Conservation (phyloP, 441 rosid genomes). For the Populus hybrid region DNA sequence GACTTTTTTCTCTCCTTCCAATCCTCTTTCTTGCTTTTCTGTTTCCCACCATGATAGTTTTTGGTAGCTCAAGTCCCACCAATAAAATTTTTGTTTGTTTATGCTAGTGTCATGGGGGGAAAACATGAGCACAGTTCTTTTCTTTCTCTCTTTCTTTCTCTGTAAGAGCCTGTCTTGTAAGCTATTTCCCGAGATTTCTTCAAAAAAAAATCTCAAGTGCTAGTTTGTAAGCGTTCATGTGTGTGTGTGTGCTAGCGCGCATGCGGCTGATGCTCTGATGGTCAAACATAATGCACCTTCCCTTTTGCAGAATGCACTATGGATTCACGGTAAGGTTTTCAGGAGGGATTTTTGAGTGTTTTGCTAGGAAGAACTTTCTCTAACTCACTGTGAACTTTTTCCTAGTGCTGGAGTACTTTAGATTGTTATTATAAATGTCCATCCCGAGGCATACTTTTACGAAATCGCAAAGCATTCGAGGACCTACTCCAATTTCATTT, state of each 20-base stretch:
- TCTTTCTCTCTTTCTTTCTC: neutral
- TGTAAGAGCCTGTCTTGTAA: neutral
- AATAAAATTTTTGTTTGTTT: conserved; percentile 29
- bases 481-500: neutral
- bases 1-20: conserved; percentile 27
- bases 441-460: neutral
- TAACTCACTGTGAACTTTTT: neutral
- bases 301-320: neutral
- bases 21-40: conserved; percentile 20
- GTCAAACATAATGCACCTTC: neutral
- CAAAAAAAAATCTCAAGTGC: neutral
- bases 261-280: neutral
- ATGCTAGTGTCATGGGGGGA: conserved; percentile 4
- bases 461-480: neutral
- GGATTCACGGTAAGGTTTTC: neutral
- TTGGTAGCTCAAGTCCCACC: conserved; percentile 30
- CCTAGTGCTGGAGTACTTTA: neutral
- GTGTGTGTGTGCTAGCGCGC: neutral
- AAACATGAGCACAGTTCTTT: conserved; percentile 10
- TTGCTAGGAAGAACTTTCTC: neutral
- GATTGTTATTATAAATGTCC: neutral
- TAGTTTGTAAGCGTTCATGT: neutral
- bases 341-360: neutral
- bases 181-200: neutral
- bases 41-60: conserved; percentile 23